Base-by-base conservation (phyloP, 208 protist species). In the Leishmania aethiopica region DNA sequence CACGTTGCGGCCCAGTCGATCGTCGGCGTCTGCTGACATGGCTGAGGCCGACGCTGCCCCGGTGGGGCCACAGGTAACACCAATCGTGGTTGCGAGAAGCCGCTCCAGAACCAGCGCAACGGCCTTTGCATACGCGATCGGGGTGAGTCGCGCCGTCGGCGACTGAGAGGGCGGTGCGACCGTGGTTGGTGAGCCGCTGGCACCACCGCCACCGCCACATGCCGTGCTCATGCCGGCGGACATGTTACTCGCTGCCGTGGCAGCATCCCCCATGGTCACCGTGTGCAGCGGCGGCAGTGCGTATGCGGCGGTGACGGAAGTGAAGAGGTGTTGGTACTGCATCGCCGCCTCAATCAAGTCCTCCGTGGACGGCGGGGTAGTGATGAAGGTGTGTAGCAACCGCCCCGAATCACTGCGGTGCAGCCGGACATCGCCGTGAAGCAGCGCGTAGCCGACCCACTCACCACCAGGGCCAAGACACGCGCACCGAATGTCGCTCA, bases 311-410 rank as follows among this genome's bases (percentile, higher is more conserved):
- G 75, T 22, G 40, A 67, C 49, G 40, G 57, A 47, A n/a, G 53
- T 35, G 57, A 89, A 94, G 51, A 94, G 78, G 79, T 95, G 86
- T 15, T 90, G 87, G 80, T 89, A 88, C 45, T 86, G 86, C 35
- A 95, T 66, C 55, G 88, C 90, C n/a, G 93, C 90, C 45, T 84
- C 73, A 28, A 94, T 70, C n/a, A 96, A 88, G 71, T 95, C 87
- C 45, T 91, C 86, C 4, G 86, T 83, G 32, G 90, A 92, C 13
- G 93, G 93, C 11, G 91, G 87, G 3, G 86, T 88, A 35, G 91
- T 93, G 70, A 94, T 75, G 89, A 91, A 89, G n/a, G 93, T 96
- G 75, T 94, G 92, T 75, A 93, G 77, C 42, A 96, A 77, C 25
- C 90, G 86, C 25, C 93, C 93, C 6, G 89, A 93, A 77, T 96